These are phyloP conservation scores for Trichosporon ovoides DNA, from an alignment of 1,284 basidiomycete species.

Conservation along the genomic window DNA sequence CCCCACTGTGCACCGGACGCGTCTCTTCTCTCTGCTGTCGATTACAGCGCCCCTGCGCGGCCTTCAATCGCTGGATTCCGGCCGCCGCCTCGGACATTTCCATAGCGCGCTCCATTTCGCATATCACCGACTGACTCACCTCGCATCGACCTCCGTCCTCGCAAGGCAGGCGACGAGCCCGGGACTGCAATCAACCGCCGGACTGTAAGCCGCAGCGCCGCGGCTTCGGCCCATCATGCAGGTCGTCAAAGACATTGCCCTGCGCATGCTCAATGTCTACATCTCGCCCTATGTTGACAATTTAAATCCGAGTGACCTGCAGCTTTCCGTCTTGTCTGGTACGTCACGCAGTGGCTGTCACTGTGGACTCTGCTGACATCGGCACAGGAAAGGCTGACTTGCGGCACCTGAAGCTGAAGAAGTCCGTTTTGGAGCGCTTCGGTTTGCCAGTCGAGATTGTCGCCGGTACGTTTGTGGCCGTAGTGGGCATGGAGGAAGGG, in stretches of 20 bases:
- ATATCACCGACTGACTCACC: background rate
- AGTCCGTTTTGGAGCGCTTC: slow-evolving; percentile 92
- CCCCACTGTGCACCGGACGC: background rate
- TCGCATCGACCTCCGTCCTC: background rate
- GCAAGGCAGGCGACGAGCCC: background rate
- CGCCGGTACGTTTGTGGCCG: slow-evolving; percentile 60
- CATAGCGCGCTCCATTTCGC: background rate
- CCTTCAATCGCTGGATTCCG: background rate
- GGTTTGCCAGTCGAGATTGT: slow-evolving; percentile 91
- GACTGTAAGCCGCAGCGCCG: slow-evolving; percentile 5
- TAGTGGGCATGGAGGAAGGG: background rate
- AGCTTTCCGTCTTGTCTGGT: slow-evolving; percentile 92
- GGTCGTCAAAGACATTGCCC: slow-evolving; percentile 40
- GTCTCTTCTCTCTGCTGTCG: background rate
- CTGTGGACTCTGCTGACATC: slow-evolving; percentile 4
- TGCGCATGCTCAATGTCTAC: slow-evolving; percentile 73
- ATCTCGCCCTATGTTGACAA: slow-evolving; percentile 96
- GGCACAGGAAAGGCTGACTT: slow-evolving; percentile 73
- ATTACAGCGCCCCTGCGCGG: background rate
- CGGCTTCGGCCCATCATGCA: slow-evolving; percentile 30
- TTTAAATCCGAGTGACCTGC: slow-evolving; percentile 88
- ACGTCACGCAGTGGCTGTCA: slow-evolving; percentile 1
- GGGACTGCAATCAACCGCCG: background rate
- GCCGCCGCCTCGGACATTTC: background rate
- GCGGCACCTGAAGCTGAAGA: slow-evolving; percentile 79